Evolutionary conservation across 768 basidiomycete species (phyloP), one percentile per base, ranked within the genome.

Genomic region (Rhizopogon vesiculosus): DNA sequence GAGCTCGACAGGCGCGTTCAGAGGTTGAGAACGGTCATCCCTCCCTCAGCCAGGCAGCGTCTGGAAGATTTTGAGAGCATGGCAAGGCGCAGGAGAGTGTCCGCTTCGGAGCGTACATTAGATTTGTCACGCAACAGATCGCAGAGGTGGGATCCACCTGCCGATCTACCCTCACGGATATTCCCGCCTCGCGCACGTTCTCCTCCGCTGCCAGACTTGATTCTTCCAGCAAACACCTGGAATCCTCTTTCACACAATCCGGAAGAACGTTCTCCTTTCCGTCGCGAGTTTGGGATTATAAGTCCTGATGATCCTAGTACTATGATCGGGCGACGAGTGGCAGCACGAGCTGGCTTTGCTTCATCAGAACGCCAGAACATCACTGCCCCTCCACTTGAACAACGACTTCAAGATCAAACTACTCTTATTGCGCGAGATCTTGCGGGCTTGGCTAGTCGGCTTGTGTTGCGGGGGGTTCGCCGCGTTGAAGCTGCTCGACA

Each of bases 311-410:
- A 71, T 8, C 57, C 71, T 15, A 68, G 59, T 9, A 71, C 69
- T 4, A 66, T 70, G 67, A 71, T 73, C 16, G 69, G 69, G 38
- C 65, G 71, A 28, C 69, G 69, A 40, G 69, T 71, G 42, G 66
- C 70, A 3, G 72, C 72, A 3, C 69, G 69, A 53, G 31, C 62
- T 18, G 61, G 56, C 31, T 53, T 53, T 13, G 35, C 48, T 46
- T 43, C 61, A 39, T 50, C 66, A 35, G 61, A 68, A 5, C 39
- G 51, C n/a, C 66, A 59, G 1, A 57, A 56, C 33, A 60, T 55
- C 29, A 56, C 62, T 12, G 58, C 65, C 41, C 53, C 62, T 6
- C 64, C 57, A 43, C 53, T 72, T 1, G 69, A 69, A 39, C 69
- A 70, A 42, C 64, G 56, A 45, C 29, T 66, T 51, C 67, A 68